Percentiles rank a stretch among this genome's conserved stretches.
Conservation (phyloP, 2,329 filamentous ascomycete species). For the Penicillium hesseltinei region DNA sequence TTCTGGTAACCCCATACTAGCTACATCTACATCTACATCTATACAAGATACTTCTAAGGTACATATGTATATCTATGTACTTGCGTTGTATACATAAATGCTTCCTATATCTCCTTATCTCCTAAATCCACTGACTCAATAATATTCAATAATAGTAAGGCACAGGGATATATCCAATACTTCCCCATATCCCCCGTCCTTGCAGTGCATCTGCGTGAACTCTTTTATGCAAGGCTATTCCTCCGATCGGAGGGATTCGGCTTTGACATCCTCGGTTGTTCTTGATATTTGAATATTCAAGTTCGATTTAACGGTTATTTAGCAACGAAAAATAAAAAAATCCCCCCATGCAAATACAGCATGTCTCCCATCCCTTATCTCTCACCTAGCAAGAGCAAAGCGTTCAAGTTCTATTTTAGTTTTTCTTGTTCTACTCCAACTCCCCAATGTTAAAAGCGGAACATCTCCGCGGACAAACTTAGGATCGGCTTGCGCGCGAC, state of each 20-base stretch:
- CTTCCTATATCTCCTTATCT: too few species aligned
- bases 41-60: not conserved
- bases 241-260: constrained; percentile 18
- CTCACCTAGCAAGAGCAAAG: constrained; percentile 2
- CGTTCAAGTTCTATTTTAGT: constrained; percentile 6
- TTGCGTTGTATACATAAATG: too few species aligned
- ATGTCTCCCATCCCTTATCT: not conserved
- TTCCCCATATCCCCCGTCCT: constrained; percentile 10
- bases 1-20: not conserved
- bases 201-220: constrained; percentile 20
- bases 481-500: constrained; percentile 18
- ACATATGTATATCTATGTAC: not conserved
- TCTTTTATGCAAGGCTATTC: constrained; percentile 10
- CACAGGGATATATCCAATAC: constrained; percentile 3
- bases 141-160: not conserved
- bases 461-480: not conserved
- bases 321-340: not conserved
- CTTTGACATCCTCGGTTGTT: constrained; percentile 12
- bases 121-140: not conserved
- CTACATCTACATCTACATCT: not conserved
- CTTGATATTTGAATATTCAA: not conserved
- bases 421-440: constrained; percentile 1
- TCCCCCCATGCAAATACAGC: not conserved
- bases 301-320: not conserved
- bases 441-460: not conserved